Evolutionary conservation across 2,329 filamentous ascomycete genomes (phyloP), one percentile per base, ranked within the genome.

Genomic region (Phoma sp.): DNA sequence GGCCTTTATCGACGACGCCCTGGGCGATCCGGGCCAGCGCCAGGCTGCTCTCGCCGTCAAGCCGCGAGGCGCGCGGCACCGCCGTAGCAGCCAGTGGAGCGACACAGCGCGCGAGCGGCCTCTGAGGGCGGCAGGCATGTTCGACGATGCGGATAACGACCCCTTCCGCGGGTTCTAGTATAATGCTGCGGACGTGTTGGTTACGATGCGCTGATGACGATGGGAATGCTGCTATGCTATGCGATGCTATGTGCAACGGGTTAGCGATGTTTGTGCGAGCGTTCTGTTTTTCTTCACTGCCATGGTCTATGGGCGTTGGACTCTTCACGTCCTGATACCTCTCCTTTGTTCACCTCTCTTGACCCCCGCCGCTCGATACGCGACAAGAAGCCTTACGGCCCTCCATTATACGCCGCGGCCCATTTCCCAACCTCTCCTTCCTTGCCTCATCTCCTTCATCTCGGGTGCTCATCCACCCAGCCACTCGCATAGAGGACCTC

Each of bases 1-100:
- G 74, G 95, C 95, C 0, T 99, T 98, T 73, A 96, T 99, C 62
- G 84, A 86, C 60, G 77, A 78, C 30, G 71, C 69, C 25, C 52
- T 74, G 4, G 64, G 64, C 6, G 70, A 71, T 24, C 52, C 59
- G 7, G 61, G 57, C 33, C 55, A 60, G 27, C 45, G 54, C 14
- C 47, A 47, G 29, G 55, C 27, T 9, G 6, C 51, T 14, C 50
- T 62, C n/a, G 27, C 45, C 29, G 49, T 57, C 11, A 60, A 63
- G 35, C 42, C 64, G 24, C 64, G 63, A n/a, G 62, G 66, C 48
- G 62, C 64, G 4, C 67, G 70, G 38, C 67, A 72, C 38, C 63
- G 67, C 11, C 62, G 64, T 25, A 72, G 69, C 47, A 74, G 71
- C 53, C 72, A 74, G 51, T 75, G 71, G 71, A 75, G 72, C 47